Conservation (phyloP, 495 filamentous ascomycete species). For the Xylaria telfairii region DNA sequence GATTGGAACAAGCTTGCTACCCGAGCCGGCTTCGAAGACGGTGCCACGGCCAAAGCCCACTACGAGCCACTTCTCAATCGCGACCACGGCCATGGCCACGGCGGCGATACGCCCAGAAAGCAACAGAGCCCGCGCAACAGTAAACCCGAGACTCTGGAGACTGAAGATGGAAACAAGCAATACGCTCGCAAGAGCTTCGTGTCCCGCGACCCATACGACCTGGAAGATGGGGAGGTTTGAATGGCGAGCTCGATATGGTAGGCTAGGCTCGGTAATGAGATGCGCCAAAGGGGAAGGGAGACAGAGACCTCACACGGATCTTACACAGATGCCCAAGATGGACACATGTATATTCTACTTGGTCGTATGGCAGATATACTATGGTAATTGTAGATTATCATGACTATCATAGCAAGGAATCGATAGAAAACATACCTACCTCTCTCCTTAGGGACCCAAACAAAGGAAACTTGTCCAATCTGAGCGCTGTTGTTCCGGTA, state of each 20-base stretch:
- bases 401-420: conserved; percentile 5
- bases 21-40: neutral
- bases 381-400: conserved; percentile 11
- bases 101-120: neutral
- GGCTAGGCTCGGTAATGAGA: too few species aligned
- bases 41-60: neutral
- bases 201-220: too few species aligned
- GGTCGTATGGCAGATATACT: conserved; percentile 5
- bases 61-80: neutral
- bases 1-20: neutral
- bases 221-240: too few species aligned
- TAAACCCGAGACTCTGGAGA: conserved; percentile 9
- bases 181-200: conserved; percentile 5
- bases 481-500: too few species aligned
- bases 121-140: neutral
- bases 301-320: too few species aligned
- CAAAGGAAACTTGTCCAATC: conserved; percentile 5
- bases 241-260: conserved; percentile 4
- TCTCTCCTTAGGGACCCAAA: neutral
- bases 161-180: conserved; percentile 12
- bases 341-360: conserved; percentile 12
- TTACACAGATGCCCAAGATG: neutral
- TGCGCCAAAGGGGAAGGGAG: neutral
- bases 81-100: too few species aligned
- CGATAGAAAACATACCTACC: conserved; percentile 13